A percentile compares a stretch with the other conserved stretches of the same genome.
Evolutionary conservation across 805 yeast genomes (phyloP).

Genomic region (Suhomyces vadensis): DNA sequence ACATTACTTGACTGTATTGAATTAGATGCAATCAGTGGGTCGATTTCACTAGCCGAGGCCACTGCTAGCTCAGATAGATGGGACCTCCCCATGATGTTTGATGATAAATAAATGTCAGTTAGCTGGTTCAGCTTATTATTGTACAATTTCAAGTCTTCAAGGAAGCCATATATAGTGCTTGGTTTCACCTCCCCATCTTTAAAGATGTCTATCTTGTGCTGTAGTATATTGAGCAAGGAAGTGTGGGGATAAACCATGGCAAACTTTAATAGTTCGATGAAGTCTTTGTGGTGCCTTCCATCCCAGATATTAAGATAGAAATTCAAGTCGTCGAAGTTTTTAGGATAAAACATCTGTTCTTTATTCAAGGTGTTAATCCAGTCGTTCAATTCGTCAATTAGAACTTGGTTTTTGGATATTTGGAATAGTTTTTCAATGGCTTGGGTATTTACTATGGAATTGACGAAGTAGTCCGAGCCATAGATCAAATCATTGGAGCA

Average conservation of each 20-base stretch:
- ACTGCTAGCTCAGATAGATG: conserved; percentile 18
- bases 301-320: conserved; percentile 34
- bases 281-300: conserved; percentile 22
- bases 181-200: conserved; percentile 6
- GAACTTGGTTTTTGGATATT: conserved; percentile 8
- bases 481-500: conserved; percentile 30
- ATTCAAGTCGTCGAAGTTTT: conserved; percentile 27
- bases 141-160: conserved; percentile 24
- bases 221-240: conserved; percentile 11
- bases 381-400: conserved; percentile 16
- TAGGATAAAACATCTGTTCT: conserved; percentile 13
- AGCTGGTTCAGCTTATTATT: conserved; percentile 21
- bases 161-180: conserved; percentile 12
- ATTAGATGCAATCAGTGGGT: conserved; percentile 7
- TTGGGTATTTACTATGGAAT: conserved; percentile 20
- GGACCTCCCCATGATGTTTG: conserved; percentile 25
- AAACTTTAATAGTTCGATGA: conserved; percentile 31
- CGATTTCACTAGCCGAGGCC: conserved; percentile 19
- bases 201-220: conserved; percentile 6
- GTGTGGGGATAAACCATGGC: conserved; percentile 36
- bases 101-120: conserved; percentile 32
- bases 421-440: conserved; percentile 14
- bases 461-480: conserved; percentile 23
- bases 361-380: conserved; percentile 18
- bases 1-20: conserved; percentile 8